Base-by-base conservation (phyloP, 352 stramenopile genomes). In the Peronospora farinosa region DNA sequence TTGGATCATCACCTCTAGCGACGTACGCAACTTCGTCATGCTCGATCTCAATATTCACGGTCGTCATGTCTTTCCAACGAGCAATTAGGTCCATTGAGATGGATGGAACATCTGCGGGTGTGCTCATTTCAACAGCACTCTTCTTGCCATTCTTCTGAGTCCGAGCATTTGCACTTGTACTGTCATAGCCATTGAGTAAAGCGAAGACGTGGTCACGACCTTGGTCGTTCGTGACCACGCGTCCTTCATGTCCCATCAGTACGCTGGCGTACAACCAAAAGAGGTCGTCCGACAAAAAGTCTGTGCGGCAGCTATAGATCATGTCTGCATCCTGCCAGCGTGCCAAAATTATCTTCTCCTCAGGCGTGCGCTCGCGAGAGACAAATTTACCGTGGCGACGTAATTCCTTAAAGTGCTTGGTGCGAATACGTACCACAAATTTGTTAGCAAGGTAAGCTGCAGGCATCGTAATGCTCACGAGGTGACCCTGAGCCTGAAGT, bases 181-280 rank as follows among this genome's bases (percentile, higher is more conserved):
- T 58, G 11, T 47, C 63, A 47, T 61, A 63, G 53, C 65, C 65
- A 50, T 79, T 75, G 9, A 85, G 62, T 32, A 91, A 44, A 44
- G 74, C 71, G 35, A 75, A 76, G 5, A 89, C 73, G 78, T 99
- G 96, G 74, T 99, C 96, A 35, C 96, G 77, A 63, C 98, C 97
- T 71, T 98, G 91, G 66, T 99, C 96, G 66, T 98, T 99, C 2
- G 92, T 98, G 5, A 99, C 73, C 6, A 97, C 81, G 32, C 95
- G 69, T 1, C 64, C 72, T 21, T 83, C 63, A 6, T 58, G 48
- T 5, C 72, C 78, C 25, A 92, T 51, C 15, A 87, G 64, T 40
- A 95, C 72, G 28, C 88, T 96, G 7, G 88, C 93, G 63, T 98
- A 98, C 28, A 99, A 69, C 96, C 96, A 99, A 69, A 97, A 98